Evolutionary conservation across 495 filamentous ascomycete species (phyloP).

Genomic region (Talaromyces stipitatus): DNA sequence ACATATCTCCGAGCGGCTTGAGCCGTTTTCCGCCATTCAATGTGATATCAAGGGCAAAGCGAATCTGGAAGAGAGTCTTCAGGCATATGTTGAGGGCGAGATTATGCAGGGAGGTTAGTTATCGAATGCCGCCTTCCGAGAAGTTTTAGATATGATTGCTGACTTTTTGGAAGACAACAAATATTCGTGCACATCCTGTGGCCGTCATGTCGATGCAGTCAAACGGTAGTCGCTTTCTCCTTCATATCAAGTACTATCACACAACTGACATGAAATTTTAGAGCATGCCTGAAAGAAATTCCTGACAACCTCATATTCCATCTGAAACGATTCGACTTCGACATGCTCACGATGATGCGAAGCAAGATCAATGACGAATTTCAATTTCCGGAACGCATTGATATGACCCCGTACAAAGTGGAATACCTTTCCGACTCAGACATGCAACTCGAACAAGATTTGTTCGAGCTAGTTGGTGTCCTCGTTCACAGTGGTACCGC

Average conservation of each 20-base stretch:
- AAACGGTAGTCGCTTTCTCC: constrained; percentile 51
- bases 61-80: constrained; percentile 75
- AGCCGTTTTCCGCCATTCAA: constrained; percentile 92
- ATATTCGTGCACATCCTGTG: constrained; percentile 91
- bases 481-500: constrained; percentile 90
- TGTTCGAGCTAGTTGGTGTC: constrained; percentile 88
- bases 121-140: constrained; percentile 2
- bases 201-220: constrained; percentile 86
- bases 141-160: constrained; percentile 7
- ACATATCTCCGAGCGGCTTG: constrained; percentile 84
- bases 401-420: constrained; percentile 87
- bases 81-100: constrained; percentile 92
- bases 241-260: not conserved
- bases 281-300: constrained; percentile 86
- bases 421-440: constrained; percentile 67
- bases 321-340: constrained; percentile 94
- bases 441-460: constrained; percentile 47
- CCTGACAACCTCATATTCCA: constrained; percentile 94
- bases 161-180: constrained; percentile 67
- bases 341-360: constrained; percentile 71
- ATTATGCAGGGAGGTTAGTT: constrained; percentile 82
- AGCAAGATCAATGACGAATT: constrained; percentile 97
- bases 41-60: constrained; percentile 95
- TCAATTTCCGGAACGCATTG: constrained; percentile 72
- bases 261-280: constrained; percentile 10